Percentiles rank a stretch among this genome's conserved stretches.
phyloP scores from a whole-genome alignment of 2,329 filamentous ascomycete species.

The Hypoxylon sp. region DNA sequence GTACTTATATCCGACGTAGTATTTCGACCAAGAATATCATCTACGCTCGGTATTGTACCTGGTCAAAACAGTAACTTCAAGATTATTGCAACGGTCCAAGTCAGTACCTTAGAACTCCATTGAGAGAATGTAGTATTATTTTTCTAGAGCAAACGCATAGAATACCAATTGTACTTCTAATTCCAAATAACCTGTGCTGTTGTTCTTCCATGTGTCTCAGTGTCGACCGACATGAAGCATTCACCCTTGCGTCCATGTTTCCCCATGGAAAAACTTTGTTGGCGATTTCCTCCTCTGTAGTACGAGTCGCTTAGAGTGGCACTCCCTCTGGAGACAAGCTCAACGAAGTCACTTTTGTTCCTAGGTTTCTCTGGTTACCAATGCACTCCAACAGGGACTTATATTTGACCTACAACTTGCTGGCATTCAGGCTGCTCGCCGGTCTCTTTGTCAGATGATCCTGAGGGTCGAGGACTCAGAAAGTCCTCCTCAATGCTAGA shows the following conservation, averaged over 20 bases:
- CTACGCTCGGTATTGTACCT: too few relatives aligned
- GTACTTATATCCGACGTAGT: neutral
- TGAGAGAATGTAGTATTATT: neutral
- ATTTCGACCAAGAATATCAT: too few relatives aligned
- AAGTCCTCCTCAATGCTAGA: neutral
- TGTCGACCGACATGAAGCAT: neutral
- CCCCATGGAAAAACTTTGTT: neutral
- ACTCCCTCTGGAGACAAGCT: neutral
- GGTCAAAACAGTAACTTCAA: too few relatives aligned
- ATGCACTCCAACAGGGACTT: neutral
- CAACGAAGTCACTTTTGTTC: neutral
- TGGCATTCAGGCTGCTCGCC: neutral
- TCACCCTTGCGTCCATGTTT: neutral
- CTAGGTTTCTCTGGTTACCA: neutral
- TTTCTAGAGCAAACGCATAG: neutral
- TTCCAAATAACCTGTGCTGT: neutral
- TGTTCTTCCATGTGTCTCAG: neutral
- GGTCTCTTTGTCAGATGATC: neutral
- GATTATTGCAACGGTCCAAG: too few relatives aligned
- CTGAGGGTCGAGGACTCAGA: neutral
- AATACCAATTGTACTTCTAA: neutral
- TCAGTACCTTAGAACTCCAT: neutral
- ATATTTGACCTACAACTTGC: neutral
- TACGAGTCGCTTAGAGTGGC: neutral
- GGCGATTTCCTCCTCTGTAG: neutral